Evolutionary conservation across 345 rosid genomes (phyloP).

Genomic region (Eucalyptus pauciflora): DNA sequence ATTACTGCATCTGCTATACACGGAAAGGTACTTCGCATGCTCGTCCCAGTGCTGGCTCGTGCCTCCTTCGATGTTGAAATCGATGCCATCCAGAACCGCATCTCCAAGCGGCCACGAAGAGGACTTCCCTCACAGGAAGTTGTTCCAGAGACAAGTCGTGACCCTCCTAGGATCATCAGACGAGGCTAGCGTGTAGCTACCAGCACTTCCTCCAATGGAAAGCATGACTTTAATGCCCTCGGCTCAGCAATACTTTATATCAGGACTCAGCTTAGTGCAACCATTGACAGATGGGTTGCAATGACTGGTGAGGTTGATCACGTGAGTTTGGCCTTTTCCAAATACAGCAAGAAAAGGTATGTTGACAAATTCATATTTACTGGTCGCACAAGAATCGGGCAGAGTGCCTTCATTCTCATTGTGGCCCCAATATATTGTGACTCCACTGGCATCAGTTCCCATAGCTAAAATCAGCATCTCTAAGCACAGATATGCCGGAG

Average conservation of each 20-base stretch:
- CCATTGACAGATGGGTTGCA: conserved; percentile 27
- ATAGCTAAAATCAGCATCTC: background rate
- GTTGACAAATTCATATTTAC: conserved; percentile 32
- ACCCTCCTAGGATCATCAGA: conserved; percentile 21
- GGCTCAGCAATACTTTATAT: conserved; percentile 25
- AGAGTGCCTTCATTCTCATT: conserved; percentile 44
- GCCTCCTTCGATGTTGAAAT: conserved; percentile 36
- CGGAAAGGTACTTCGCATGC: conserved; percentile 18
- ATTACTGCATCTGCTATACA: conserved; percentile 8
- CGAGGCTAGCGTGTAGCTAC: conserved; percentile 27
- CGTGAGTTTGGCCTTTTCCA: conserved; percentile 36
- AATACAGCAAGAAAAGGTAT: conserved; percentile 43
- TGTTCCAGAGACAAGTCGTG: background rate
- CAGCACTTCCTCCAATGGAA: conserved; percentile 36
- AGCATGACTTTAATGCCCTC: conserved; percentile 41
- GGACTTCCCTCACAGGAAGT: conserved; percentile 2
- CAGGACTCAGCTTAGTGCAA: conserved; percentile 16
- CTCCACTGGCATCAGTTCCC: conserved; percentile 3
- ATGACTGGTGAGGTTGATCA: conserved; percentile 44
- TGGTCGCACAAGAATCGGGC: conserved; percentile 28
- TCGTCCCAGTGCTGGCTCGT: conserved; percentile 21
- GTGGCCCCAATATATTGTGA: conserved; percentile 28
- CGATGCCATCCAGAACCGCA: conserved; percentile 38
- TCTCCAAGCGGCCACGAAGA: conserved; percentile 21
- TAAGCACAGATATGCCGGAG: background rate